Evolutionary conservation across 345 rosid species (phyloP).

Genomic region (Ailanthus altissimus): DNA sequence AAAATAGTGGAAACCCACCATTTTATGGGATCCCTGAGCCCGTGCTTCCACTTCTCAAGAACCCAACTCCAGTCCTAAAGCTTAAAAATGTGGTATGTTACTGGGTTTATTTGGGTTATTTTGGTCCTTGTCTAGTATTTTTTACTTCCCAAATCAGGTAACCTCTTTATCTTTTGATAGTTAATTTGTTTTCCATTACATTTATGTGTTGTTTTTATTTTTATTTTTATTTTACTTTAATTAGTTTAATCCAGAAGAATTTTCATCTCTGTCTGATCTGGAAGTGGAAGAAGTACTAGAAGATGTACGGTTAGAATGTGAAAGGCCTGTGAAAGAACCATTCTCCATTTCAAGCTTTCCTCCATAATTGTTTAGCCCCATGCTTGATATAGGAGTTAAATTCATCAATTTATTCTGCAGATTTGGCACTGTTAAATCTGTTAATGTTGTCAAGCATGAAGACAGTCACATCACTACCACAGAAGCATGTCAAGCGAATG

Average conservation of each 20-base stretch:
- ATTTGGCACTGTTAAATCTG: constrained; percentile 81
- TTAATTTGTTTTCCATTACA: constrained; percentile 2
- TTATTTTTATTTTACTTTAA: constrained; percentile 29
- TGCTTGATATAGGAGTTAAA: constrained; percentile 17
- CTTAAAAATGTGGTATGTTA: constrained; percentile 79
- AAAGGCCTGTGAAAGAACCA: constrained; percentile 49
- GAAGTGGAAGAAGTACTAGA: constrained; percentile 83
- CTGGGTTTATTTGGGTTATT: neutral
- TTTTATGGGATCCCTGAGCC: constrained; percentile 65
- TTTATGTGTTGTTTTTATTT: constrained; percentile 7
- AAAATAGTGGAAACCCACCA: constrained; percentile 41
- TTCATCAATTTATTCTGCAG: constrained; percentile 47
- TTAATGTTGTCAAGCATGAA: constrained; percentile 56
- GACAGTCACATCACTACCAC: constrained; percentile 20
- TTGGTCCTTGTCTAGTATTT: neutral
- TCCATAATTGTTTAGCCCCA: constrained; percentile 6
- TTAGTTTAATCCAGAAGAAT: constrained; percentile 60
- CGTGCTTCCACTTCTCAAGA: constrained; percentile 78
- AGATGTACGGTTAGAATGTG: constrained; percentile 84
- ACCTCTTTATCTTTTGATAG: neutral
- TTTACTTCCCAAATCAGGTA: constrained; percentile 1
- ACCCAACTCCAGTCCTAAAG: constrained; percentile 72
- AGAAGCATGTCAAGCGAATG: constrained; percentile 27
- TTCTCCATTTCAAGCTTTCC: constrained; percentile 27
- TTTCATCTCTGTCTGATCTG: constrained; percentile 46